Evolutionary conservation across 1,139 yeast genomes (phyloP).

Genomic region (Sugiyamaella grinbergsii): DNA sequence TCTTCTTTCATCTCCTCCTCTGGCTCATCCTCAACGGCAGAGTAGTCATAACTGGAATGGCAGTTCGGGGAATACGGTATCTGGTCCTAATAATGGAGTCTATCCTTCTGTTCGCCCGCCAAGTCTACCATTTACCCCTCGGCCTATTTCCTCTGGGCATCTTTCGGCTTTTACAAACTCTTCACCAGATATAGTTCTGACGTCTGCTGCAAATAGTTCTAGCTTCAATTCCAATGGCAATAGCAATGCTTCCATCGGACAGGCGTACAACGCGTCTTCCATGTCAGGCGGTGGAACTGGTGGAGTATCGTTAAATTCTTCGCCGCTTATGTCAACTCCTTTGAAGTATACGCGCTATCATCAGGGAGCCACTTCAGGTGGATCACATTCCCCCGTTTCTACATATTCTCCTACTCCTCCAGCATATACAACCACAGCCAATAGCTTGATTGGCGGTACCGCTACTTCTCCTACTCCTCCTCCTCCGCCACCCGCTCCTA

Average conservation of each 20-base stretch:
- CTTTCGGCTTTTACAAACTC: conserved; percentile 1
- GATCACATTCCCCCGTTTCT: conserved; percentile 4
- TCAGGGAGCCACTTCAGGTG: conserved; percentile 2
- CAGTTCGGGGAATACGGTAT: not conserved
- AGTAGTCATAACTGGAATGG: conserved; percentile 21
- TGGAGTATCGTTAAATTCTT: conserved; percentile 13
- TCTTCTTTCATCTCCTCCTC: conserved; percentile 13
- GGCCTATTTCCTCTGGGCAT: conserved; percentile 14
- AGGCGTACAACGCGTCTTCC: not conserved
- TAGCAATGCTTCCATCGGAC: not conserved
- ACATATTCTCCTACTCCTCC: conserved; percentile 15
- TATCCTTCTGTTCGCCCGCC: conserved; percentile 5
- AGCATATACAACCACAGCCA: conserved; percentile 3
- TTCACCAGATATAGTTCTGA: not conserved
- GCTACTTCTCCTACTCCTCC: not conserved
- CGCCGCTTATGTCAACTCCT: conserved; percentile 26
- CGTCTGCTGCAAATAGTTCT: not conserved
- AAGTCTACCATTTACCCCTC: conserved; percentile 4
- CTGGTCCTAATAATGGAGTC: not conserved
- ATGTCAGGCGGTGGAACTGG: conserved; percentile 9
- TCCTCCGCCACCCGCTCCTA: not conserved
- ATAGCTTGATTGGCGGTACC: not conserved
- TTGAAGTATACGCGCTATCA: conserved; percentile 19
- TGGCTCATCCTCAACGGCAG: conserved; percentile 15
- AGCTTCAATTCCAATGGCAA: not conserved